Evolutionary conservation across 2,329 filamentous ascomycete genomes (phyloP).

Genomic region (Fusarium fujikuroi): DNA sequence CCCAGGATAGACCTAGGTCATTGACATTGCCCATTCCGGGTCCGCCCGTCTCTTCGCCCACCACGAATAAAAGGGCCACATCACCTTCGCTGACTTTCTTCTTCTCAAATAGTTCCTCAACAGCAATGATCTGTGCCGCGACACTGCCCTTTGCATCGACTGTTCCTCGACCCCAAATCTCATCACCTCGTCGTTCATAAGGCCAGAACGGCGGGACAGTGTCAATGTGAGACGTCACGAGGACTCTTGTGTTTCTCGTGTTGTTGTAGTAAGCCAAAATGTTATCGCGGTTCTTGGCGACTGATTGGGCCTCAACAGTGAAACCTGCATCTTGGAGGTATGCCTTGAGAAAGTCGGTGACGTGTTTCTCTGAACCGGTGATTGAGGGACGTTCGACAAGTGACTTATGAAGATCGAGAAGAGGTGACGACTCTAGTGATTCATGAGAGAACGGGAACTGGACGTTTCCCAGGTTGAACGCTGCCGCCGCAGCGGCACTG

Average conservation of each 20-base stretch:
- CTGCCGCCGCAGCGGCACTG: background rate
- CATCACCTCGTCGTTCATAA: constrained; percentile 1
- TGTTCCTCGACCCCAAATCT: constrained; percentile 9
- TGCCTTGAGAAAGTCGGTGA: background rate
- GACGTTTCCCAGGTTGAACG: background rate
- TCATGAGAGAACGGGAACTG: background rate
- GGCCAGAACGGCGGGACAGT: constrained; percentile 12
- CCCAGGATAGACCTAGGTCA: background rate
- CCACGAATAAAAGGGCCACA: background rate
- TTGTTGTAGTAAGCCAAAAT: background rate
- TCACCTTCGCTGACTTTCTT: fast-evolving
- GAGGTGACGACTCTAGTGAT: fast-evolving
- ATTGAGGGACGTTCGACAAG: background rate
- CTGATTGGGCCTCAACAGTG: background rate
- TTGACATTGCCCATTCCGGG: background rate
- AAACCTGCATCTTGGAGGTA: background rate
- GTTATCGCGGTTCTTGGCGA: background rate
- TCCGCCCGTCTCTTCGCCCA: background rate
- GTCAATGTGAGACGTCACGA: constrained; percentile 8
- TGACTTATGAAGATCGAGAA: background rate
- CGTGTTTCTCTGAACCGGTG: background rate
- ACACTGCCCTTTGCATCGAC: constrained; percentile 6
- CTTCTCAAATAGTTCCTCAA: background rate
- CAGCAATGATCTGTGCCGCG: background rate
- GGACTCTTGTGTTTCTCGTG: background rate